A percentile compares a stretch with the other conserved stretches of the same genome.
These are phyloP conservation scores for Climacium dendroides DNA, from an alignment of 225 moss, liverwort and hornwort genomes.

Conservation along the genomic window DNA sequence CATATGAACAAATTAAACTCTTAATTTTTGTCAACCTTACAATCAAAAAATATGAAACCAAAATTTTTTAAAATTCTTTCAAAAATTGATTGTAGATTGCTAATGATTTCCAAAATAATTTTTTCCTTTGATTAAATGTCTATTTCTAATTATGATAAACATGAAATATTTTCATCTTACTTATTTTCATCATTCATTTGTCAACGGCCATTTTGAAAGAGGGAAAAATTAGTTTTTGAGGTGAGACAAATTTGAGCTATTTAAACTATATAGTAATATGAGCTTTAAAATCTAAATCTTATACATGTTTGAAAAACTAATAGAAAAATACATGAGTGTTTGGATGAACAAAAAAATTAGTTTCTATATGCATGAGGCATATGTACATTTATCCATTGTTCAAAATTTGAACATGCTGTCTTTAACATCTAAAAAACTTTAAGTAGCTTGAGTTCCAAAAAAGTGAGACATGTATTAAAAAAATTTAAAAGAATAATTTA, in stretches of 20 bases:
- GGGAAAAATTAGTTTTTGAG: neutral
- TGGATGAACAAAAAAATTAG: neutral
- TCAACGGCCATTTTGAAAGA: neutral
- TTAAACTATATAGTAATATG: neutral
- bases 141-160: fast-evolving
- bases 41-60: neutral
- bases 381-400: neutral
- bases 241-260: neutral
- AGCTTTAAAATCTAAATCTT: neutral
- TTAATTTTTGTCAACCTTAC: neutral
- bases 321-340: neutral
- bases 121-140: neutral
- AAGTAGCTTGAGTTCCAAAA: neutral
- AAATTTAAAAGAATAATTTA: neutral
- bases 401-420: fast-evolving
- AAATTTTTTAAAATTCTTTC: fast-evolving
- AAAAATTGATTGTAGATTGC: neutral
- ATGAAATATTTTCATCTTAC: neutral
- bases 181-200: neutral
- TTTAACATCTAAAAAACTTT: neutral
- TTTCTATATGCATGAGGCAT: neutral
- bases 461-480: neutral
- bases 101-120: neutral
- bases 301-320: neutral
- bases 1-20: neutral